Percentiles rank a stretch among this genome's conserved stretches.
These are phyloP conservation scores for Pisolithus microcarpus DNA, from an alignment of 768 basidiomycete species.

Conservation along the genomic window DNA sequence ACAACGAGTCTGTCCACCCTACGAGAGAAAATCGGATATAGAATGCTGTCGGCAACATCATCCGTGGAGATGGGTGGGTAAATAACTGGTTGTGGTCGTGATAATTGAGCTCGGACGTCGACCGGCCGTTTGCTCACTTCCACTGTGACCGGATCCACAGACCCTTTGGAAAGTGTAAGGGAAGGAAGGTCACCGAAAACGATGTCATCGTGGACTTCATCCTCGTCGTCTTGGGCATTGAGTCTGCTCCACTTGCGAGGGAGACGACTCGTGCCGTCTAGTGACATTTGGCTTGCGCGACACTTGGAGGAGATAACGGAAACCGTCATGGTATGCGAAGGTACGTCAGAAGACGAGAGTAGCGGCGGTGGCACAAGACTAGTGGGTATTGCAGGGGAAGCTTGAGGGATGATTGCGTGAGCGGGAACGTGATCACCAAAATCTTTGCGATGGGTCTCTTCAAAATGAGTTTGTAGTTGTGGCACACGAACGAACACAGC, in stretches of 20 bases:
- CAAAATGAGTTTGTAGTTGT: conserved; percentile 21
- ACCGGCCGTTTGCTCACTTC: conserved; percentile 9
- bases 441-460: conserved; percentile 16
- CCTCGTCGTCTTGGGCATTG: conserved; percentile 15
- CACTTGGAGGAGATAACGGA: conserved; percentile 10
- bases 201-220: conserved; percentile 9
- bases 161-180: background rate
- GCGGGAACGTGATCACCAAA: conserved; percentile 6
- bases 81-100: conserved; percentile 17
- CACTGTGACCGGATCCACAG: conserved; percentile 2
- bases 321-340: background rate
- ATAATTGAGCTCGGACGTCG: conserved; percentile 9
- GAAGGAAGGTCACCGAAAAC: conserved; percentile 19
- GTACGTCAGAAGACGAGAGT: conserved; percentile 4
- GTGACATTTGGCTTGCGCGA: conserved; percentile 6
- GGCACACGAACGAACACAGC: conserved; percentile 19
- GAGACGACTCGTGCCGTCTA: conserved; percentile 9
- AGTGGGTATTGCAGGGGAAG: conserved; percentile 14
- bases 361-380: conserved; percentile 12
- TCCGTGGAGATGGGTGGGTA: conserved; percentile 12
- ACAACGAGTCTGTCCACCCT: conserved; percentile 18
- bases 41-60: conserved; percentile 11
- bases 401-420: conserved; percentile 14
- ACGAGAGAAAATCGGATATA: conserved; percentile 16
- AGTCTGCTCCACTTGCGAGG: conserved; percentile 29